Base-by-base conservation (phyloP, 305 asterid species). In the Lippia alba region DNA sequence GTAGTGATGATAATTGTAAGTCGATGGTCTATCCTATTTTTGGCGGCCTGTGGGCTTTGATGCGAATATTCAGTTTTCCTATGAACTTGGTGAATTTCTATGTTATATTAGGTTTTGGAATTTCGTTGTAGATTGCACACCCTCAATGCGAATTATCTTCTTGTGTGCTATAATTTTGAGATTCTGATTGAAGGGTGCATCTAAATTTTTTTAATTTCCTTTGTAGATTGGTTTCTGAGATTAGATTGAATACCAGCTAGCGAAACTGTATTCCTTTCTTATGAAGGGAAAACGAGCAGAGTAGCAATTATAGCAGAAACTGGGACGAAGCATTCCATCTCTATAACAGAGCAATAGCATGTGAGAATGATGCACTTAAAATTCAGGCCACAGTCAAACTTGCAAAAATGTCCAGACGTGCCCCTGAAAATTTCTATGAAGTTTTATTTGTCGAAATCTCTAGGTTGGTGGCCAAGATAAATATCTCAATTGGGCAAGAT, bases 391-490 rank as follows among this genome's bases (percentile, higher is more conserved):
- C 84, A 15, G n/a, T 71, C 30, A 78, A 80, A 79, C 85, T 88
- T 48, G 83, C 84, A 4, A 76, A 67, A 58, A 58, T 81, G 80
- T 78, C 84, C 14, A 77, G 66, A 44, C 58, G 40, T 18, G 84
- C 80, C 53, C 95, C 91, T 61, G 90, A 80, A 75, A 57, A 69
- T 73, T n/a, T n/a, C n/a, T n/a, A n/a, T n/a, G n/a, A 73, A 39
- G 49, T 39, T 78, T 69, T 72, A 5, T 78, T 69, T 72, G 20
- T 44, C 2, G 74, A 69, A 59, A 62, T 77, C 56, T 77, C 61
- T 83, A 92, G 99, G 99, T 84, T 95, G 89, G 99, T 95, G 74
- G 85, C 86, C 70, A 95, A 91, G 80, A 95, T 95, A 74, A 95
- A 95, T 77, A 74, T 46, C 79, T 90, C 99, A 20, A 95, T 95